Evolutionary conservation across 2,329 filamentous ascomycete species (phyloP).

Genomic region (Helotiales sp.): DNA sequence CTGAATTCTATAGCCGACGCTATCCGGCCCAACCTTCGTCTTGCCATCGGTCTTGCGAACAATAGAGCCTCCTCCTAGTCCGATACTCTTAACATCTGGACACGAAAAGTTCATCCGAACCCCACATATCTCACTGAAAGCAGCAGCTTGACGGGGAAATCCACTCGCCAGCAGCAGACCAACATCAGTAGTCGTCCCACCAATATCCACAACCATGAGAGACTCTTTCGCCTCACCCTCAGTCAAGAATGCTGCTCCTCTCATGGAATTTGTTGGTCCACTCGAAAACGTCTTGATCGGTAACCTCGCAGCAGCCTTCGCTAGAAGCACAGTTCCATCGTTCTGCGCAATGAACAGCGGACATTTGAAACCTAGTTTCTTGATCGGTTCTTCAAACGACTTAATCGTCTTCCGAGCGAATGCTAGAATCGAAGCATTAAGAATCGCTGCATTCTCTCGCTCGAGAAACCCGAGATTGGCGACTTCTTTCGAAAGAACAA

Average conservation of each 20-base stretch:
- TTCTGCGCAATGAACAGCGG: slow-evolving; percentile 62
- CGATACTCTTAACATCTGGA: slow-evolving; percentile 5
- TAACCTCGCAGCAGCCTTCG: slow-evolving; percentile 48
- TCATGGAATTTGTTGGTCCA: slow-evolving; percentile 62
- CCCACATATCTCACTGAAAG: not conserved
- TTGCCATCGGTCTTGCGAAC: not conserved
- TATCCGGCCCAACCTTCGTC: slow-evolving; percentile 6
- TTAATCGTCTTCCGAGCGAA: slow-evolving; percentile 56
- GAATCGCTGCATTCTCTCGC: slow-evolving; percentile 58
- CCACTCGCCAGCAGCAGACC: slow-evolving; percentile 32
- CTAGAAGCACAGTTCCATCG: slow-evolving; percentile 56
- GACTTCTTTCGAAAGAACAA: slow-evolving; percentile 38
- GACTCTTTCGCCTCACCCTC: not conserved
- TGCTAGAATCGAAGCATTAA: slow-evolving; percentile 59
- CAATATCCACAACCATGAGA: slow-evolving; percentile 52
- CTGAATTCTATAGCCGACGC: slow-evolving; percentile 1
- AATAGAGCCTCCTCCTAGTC: slow-evolving; percentile 9
- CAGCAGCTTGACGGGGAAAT: slow-evolving; percentile 1
- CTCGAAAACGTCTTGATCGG: slow-evolving; percentile 61
- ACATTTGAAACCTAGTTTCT: slow-evolving; percentile 47
- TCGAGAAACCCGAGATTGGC: slow-evolving; percentile 3
- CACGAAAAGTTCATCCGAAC: slow-evolving; percentile 7
- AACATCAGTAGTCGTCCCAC: slow-evolving; percentile 59
- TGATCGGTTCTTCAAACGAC: slow-evolving; percentile 52
- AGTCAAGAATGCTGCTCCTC: slow-evolving; percentile 57